Evolutionary conservation across 2,329 filamentous ascomycete species (phyloP), one percentile per base, ranked within the genome.

Genomic region (Dryadomyces quercus-mongolicae): DNA sequence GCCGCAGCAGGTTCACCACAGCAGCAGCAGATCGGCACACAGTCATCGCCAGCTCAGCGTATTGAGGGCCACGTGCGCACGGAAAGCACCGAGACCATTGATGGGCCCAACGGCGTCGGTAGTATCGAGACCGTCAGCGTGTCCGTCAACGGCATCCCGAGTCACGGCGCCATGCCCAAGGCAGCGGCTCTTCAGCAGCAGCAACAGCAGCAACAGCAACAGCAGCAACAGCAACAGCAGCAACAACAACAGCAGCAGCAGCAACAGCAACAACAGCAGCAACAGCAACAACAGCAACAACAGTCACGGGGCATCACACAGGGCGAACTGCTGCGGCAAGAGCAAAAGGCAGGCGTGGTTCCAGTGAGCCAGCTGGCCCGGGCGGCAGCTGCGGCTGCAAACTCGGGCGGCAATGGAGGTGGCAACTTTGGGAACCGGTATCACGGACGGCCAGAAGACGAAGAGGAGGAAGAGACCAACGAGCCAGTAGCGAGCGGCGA

Each of bases 301-400:
- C 55, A 62, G 54, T 62, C 64, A 59, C 65, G 77, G 46, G 86
- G 80, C 34, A 79, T 91, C 52, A 91, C 87, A 1, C 89, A 95
- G 68, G 88, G 88, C 49, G 89, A 94, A 67, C 74, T 94, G 21
- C 73, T 94, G 22, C 76, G 89, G n/a, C 86, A 93, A 68, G 89
- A 94, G 67, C 89, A 94, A 69, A 81, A 86, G 64, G 85, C 86
- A 1, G 87, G 87, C 42, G 81, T 92, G 16, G 84, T 92, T 7
- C 85, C 88, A 22, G 77, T 82, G 38, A 79, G 74, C 55, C 82
- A 85, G 64, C 70, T 81, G 22, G 68, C 72, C 45, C 70, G 76
- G 52, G 68, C 64, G 45, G 73, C 71, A 3, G 55, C 58, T 8
- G 53, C 56, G n/a, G 57, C 59, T 3, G 57, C 57, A 42, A 54